phyloP scores from a whole-genome alignment of 2,329 filamentous ascomycete species.

The Endoconidiophora polonica region DNA sequence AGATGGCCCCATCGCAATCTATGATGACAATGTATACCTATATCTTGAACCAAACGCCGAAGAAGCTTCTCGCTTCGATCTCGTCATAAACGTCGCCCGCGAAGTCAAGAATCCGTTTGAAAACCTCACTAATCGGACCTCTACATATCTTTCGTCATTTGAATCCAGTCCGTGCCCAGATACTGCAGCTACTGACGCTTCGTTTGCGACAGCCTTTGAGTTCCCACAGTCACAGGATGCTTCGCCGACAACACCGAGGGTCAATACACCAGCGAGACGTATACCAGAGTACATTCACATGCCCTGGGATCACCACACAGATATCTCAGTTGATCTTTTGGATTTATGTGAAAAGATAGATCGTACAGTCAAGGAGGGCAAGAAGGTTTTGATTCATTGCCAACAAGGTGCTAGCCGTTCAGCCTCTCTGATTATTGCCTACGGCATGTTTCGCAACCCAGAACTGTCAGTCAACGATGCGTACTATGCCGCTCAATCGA shows the following conservation, averaged over 20 bases:
- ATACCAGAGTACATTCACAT: conserved; percentile 71
- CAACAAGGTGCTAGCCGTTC: conserved; percentile 77
- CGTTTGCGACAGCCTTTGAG: conserved; percentile 22
- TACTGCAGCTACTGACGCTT: conserved; percentile 39
- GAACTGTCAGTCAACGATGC: conserved; percentile 65
- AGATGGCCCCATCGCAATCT: conserved; percentile 66
- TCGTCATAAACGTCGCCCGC: conserved; percentile 70
- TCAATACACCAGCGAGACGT: conserved; percentile 27
- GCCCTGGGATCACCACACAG: conserved; percentile 77
- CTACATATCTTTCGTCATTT: conserved; percentile 15
- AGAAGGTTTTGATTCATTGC: conserved; percentile 68
- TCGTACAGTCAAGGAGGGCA: conserved; percentile 51
- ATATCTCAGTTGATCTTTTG: conserved; percentile 64
- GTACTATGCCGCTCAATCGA: conserved; percentile 63
- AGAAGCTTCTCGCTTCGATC: conserved; percentile 61
- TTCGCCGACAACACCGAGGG: conserved; percentile 40
- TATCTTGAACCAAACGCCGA: conserved; percentile 68
- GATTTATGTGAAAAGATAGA: conserved; percentile 62
- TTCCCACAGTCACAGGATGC: conserved; percentile 16
- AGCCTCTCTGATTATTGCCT: conserved; percentile 72
- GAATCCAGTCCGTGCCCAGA: conserved; percentile 31
- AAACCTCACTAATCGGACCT: conserved; percentile 7
- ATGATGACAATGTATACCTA: conserved; percentile 59
- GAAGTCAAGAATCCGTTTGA: conserved; percentile 64
- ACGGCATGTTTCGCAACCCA: conserved; percentile 65